Base-by-base conservation (phyloP, 345 rosid species). In the Eucalyptus lansdowneana region DNA sequence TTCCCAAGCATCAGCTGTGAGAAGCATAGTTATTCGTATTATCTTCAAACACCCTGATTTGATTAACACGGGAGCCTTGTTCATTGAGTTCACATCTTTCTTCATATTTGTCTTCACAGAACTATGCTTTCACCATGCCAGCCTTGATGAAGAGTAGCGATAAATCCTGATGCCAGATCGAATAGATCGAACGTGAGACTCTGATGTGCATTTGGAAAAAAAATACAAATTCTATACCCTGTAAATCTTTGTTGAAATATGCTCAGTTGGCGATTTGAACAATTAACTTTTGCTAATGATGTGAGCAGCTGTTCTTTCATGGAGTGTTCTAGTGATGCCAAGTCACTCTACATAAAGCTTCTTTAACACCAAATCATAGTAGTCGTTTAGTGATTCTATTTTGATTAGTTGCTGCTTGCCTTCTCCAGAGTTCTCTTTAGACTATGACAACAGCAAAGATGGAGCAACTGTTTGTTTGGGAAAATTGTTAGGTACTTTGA, bases 71-170 rank as follows among this genome's bases (percentile, higher is more conserved):
- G 98, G 98, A 72, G 98, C 99, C n/a, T 96, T 98, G 99, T 94
- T 95, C 90, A 98, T 98, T 17, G 98, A 95, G 91, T 98, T 98
- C 94, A 96, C 98, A n/a, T 98, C 99, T 3, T 98, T 98, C 94
- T 92, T 96, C 96, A 96, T 95, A 90, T 98, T 97, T 90, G 96
- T 96, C 87, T 94, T 96, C 96, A 98, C 98, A 1, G 97, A 96
- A 89, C 56, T 95, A 93, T 98, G 99, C 93, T 98, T 98, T 80
- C 97, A 98, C 90, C 94, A 93, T 37, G 98, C 98, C 58, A 98
- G 93, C 93, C 95, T 96, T 12, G 99, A 96, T 87, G 98, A 97
- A 50, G 98, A 97, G 85, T 97, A 98, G 99, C 94, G 92, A 95
- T 76, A 45, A 50, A 27, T 89, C 62, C 3, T 8, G n/a, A 51